Base-by-base conservation (phyloP, 306 rosid genomes). In the Dryas drummondii region DNA sequence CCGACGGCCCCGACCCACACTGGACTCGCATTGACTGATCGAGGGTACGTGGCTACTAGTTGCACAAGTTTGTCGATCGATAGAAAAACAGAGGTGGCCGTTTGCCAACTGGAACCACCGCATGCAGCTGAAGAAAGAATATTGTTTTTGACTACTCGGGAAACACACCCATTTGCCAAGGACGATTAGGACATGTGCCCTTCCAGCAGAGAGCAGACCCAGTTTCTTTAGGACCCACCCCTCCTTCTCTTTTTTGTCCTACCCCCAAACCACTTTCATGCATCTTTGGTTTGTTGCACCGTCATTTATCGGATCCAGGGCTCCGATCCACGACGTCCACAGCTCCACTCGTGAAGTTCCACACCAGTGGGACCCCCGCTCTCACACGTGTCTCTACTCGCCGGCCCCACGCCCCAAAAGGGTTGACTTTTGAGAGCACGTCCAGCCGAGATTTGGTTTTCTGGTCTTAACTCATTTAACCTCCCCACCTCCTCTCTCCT, bases 351-450 rank as follows among this genome's bases (percentile, higher is more conserved):
- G 83, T 87, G 84, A 84, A 70, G 12, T 44, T 45, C 9, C 26
- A 58, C 42, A 45, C 64, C 17, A 7, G 75, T 77, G 79, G 82
- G 69, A 42, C 76, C 77, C 49, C 2, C 15, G 0, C 14, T 0
- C 10, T n/a, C 44, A 19, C 79, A 41, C 79, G 71, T 52, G 79
- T 68, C 51, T 14, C 32, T 59, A 44, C 49, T 1, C 10, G 58
- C 53, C 7, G 15, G 76, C 17, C 68, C 70, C 57, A 14, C 37
- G 2, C 13, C 13, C 6, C 6, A 44, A 47, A 64, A 14, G 64
- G 76, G 89, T 84, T 88, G 89, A 88, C 89, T 81, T 81, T 75
- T 54, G 68, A 14, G 17, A 7, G 2, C 66, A 48, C 27, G 17
- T 70, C 70, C 74, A 46, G 64, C 54, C 75, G 45, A 79, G 68